A percentile compares a stretch with the other conserved stretches of the same genome.
Conservation (phyloP, 208 protist genomes). For the Borovskyia barvae region DNA sequence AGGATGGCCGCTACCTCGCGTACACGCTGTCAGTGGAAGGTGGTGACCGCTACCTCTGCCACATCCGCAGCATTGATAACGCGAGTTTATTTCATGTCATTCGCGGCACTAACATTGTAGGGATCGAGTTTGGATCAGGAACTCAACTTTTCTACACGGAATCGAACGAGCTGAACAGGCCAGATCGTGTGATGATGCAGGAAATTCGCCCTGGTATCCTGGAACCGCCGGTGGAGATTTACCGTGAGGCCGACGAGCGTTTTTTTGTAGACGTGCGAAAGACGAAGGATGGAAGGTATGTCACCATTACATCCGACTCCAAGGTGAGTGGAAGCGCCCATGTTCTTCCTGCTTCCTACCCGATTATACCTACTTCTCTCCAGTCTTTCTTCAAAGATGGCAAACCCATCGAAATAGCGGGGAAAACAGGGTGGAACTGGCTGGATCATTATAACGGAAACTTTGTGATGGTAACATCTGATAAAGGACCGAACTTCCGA, state of each 20-base stretch:
- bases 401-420: conserved; percentile 75
- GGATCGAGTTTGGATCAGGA: conserved; percentile 86
- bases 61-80: conserved; percentile 89
- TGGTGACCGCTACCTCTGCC: conserved; percentile 88
- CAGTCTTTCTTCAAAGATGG: conserved; percentile 66
- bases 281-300: conserved; percentile 83
- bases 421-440: conserved; percentile 83
- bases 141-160: conserved; percentile 90
- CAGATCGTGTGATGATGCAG: conserved; percentile 87
- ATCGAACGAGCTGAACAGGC: conserved; percentile 87
- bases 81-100: conserved; percentile 89
- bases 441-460: conserved; percentile 84
- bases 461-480: conserved; percentile 86
- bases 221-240: conserved; percentile 76
- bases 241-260: conserved; percentile 85
- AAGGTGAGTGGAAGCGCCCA: conserved; percentile 73
- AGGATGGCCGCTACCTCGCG: conserved; percentile 85
- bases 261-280: conserved; percentile 91
- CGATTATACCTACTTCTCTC: conserved; percentile 66
- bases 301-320: conserved; percentile 89
- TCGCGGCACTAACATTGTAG: conserved; percentile 88
- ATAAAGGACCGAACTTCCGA: conserved; percentile 79
- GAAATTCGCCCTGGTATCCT: conserved; percentile 87
- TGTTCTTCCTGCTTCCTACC: conserved; percentile 83
- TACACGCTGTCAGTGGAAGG: conserved; percentile 91